Percentiles rank a stretch among this genome's conserved stretches.
Evolutionary conservation across 306 rosid genomes (phyloP).

Genomic region (Lablab purpureus): DNA sequence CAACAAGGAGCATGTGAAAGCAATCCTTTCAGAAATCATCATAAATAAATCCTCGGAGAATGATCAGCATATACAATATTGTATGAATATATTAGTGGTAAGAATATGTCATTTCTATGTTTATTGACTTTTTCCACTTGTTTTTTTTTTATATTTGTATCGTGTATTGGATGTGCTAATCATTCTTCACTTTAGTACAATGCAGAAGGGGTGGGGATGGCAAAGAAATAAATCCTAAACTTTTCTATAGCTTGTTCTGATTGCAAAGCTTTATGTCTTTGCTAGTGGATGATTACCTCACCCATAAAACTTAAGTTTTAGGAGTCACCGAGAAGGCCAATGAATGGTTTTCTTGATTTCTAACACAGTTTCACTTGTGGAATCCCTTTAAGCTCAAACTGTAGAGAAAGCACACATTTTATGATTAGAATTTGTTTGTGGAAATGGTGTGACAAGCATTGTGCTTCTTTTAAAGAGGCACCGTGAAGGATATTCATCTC

Average conservation of each 20-base stretch:
- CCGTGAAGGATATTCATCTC: constrained; percentile 8
- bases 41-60: constrained; percentile 65
- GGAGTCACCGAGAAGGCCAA: constrained; percentile 2
- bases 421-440: constrained; percentile 20
- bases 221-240: background rate
- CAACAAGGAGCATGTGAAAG: constrained; percentile 94
- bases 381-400: constrained; percentile 14
- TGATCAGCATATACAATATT: constrained; percentile 59
- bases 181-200: background rate
- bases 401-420: constrained; percentile 15
- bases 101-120: constrained; percentile 44
- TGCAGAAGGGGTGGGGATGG: background rate
- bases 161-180: constrained; percentile 22
- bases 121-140: constrained; percentile 36
- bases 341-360: constrained; percentile 30
- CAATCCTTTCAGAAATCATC: constrained; percentile 68
- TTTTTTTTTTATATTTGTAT: constrained; percentile 21
- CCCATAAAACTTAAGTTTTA: constrained; percentile 6
- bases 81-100: constrained; percentile 90
- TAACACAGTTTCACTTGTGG: constrained; percentile 21
- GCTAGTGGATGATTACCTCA: constrained; percentile 27
- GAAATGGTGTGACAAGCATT: background rate
- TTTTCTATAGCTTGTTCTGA: constrained; percentile 2
- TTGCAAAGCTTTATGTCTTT: constrained; percentile 11
- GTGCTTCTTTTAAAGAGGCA: constrained; percentile 11